phyloP scores from a whole-genome alignment of 768 basidiomycete species.

The Suillus lakei region DNA sequence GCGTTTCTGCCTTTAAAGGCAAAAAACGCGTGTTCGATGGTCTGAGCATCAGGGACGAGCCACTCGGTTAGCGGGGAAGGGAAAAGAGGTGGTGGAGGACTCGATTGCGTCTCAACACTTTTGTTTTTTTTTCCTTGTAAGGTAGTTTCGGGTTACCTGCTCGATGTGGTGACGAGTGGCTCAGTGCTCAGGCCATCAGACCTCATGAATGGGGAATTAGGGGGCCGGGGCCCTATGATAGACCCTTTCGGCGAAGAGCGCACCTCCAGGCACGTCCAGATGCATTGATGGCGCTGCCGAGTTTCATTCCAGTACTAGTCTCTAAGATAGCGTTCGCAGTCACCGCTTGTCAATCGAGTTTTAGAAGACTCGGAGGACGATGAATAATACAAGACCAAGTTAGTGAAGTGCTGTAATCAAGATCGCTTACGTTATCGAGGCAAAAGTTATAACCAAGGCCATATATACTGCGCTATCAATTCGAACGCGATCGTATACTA shows the following conservation, averaged over 20 bases:
- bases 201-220: not conserved
- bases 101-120: slow-evolving; percentile 29
- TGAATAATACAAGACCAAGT: not conserved
- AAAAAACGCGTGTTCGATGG: slow-evolving; percentile 19
- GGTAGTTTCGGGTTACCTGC: slow-evolving; percentile 1
- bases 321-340: not conserved
- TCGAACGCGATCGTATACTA: not conserved
- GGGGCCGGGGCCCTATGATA: not conserved
- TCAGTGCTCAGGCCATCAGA: not conserved
- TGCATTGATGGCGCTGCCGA: not conserved
- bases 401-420: not conserved
- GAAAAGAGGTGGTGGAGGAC: slow-evolving; percentile 13
- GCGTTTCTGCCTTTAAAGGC: slow-evolving; percentile 19
- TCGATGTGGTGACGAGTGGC: slow-evolving; percentile 4
- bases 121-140: slow-evolving; percentile 16
- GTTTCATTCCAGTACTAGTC: not conserved
- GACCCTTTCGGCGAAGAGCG: not conserved
- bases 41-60: slow-evolving; percentile 25
- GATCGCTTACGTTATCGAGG: slow-evolving; percentile 4
- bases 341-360: not conserved
- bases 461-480: not conserved
- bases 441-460: not conserved
- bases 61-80: slow-evolving; percentile 25
- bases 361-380: not conserved
- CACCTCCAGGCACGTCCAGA: not conserved